Base-by-base conservation (phyloP, 768 basidiomycete species). In the Boletus vinaceobasis region DNA sequence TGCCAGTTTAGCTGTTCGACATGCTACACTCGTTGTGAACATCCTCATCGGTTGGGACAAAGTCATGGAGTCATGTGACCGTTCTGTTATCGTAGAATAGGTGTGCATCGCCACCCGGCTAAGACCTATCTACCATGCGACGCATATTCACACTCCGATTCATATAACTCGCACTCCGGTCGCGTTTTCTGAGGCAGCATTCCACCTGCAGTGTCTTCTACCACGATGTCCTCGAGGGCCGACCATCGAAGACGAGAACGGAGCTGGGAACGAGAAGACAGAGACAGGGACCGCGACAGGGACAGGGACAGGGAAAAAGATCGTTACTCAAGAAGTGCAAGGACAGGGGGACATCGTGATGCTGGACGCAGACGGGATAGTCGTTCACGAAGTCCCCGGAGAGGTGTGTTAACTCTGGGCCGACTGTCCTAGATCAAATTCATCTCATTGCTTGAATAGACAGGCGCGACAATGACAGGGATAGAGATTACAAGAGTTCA, bases 181-280 rank as follows among this genome's bases (percentile, higher is more conserved):
- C 23, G 23, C 23, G 23, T 23, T 23, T 23, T 23, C 23, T 23
- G 23, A 23, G 23, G 23, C 23, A 4, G 23, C 23, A 23, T 23
- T 2, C 23, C 23, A 23, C 23, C 23, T 23, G 23, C 23, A 23
- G 23, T 54, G 70, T 35, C 73, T 80, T 29, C 65, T 65, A 51
- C 82, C 43, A 53, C 62, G n/a, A 72, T 87, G 85, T 81, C 85
- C 59, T 83, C 81, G 52, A 81, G 81, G 58, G 52, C 71, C 42
- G 82, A 83, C 58, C 69, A 78, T 60, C 76, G 82, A 65, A 72
- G 79, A 66, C 79, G 82, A 56, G 85, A 87, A 63, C 71, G 84
- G 60, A 85, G 84, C 64, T 82, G 84, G 81, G 85, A 87, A 56
- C 77, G 72, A 32, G 73, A 73, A 61, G 69, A 71, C 43, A 63